phyloP scores from a whole-genome alignment of 495 filamentous ascomycete species.

The Aspergillus cristatus region DNA sequence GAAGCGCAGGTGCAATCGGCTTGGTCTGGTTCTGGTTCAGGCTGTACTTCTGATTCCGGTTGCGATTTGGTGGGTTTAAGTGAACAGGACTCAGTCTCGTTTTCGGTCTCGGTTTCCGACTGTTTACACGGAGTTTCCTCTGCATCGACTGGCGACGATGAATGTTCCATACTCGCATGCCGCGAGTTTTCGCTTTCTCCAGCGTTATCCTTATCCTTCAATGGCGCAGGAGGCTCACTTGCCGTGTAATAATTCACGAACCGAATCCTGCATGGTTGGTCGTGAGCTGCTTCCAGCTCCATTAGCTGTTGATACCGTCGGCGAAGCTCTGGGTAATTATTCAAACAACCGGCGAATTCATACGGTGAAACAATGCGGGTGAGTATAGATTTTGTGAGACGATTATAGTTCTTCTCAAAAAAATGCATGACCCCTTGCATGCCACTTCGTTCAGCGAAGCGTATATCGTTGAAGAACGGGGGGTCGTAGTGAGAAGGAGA shows the following conservation, averaged over 20 bases:
- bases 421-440: conserved; percentile 65
- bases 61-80: too few species aligned
- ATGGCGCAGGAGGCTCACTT: conserved; percentile 29
- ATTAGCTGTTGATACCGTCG: conserved; percentile 58
- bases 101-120: too few species aligned
- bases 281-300: conserved; percentile 56
- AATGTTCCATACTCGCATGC: conserved; percentile 55
- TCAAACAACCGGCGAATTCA: conserved; percentile 73
- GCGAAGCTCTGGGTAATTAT: conserved; percentile 63
- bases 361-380: conserved; percentile 69
- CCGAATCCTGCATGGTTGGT: conserved; percentile 39
- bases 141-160: too few species aligned
- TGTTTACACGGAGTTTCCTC: too few species aligned
- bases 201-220: conserved; percentile 58
- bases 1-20: neutral
- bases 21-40: conserved; percentile 47
- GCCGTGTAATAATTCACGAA: conserved; percentile 91
- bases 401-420: conserved; percentile 65
- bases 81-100: too few species aligned
- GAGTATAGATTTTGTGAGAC: conserved; percentile 57
- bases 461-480: conserved; percentile 61
- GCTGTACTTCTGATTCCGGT: too few species aligned
- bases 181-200: too few species aligned
- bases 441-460: conserved; percentile 52
- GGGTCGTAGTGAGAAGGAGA: conserved; percentile 51